Conservation (phyloP, 768 basidiomycete genomes). For the Podaxis carcinomalis region DNA sequence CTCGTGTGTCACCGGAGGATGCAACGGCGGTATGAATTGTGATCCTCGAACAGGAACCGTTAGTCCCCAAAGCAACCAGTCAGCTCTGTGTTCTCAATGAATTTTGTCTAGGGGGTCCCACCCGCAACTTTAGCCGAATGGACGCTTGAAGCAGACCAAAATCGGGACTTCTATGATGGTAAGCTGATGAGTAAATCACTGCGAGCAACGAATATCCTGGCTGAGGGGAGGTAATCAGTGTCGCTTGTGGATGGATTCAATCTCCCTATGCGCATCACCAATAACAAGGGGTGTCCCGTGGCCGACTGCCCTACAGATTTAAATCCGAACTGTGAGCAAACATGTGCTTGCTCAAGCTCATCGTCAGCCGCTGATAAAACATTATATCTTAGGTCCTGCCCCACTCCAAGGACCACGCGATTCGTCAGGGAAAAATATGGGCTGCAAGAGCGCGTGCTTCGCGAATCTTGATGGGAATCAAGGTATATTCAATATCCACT, state of each 20-base stretch:
- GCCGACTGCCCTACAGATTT: constrained; percentile 61
- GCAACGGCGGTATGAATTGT: constrained; percentile 59
- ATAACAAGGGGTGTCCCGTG: constrained; percentile 48
- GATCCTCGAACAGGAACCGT: constrained; percentile 43
- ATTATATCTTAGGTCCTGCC: constrained; percentile 24
- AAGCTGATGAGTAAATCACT: constrained; percentile 9
- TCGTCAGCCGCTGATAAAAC: not conserved
- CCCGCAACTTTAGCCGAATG: constrained; percentile 69
- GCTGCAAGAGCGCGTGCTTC: constrained; percentile 56
- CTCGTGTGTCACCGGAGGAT: constrained; percentile 56
- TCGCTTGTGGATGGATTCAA: constrained; percentile 67
- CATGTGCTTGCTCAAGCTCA: not conserved
- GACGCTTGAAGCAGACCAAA: constrained; percentile 42
- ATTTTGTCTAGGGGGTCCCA: constrained; percentile 42
- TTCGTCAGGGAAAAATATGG: constrained; percentile 45
- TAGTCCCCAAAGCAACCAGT: constrained; percentile 7
- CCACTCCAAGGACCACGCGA: constrained; percentile 50
- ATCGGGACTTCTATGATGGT: constrained; percentile 60
- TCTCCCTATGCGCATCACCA: constrained; percentile 53
- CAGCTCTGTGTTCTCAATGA: not conserved
- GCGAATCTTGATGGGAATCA: constrained; percentile 27
- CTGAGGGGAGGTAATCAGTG: constrained; percentile 29
- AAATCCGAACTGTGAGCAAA: constrained; percentile 32
- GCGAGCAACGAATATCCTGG: not conserved
- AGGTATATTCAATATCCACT: constrained; percentile 11